Conservation (phyloP, 2,329 filamentous ascomycete genomes). For the Helotiales sp. region DNA sequence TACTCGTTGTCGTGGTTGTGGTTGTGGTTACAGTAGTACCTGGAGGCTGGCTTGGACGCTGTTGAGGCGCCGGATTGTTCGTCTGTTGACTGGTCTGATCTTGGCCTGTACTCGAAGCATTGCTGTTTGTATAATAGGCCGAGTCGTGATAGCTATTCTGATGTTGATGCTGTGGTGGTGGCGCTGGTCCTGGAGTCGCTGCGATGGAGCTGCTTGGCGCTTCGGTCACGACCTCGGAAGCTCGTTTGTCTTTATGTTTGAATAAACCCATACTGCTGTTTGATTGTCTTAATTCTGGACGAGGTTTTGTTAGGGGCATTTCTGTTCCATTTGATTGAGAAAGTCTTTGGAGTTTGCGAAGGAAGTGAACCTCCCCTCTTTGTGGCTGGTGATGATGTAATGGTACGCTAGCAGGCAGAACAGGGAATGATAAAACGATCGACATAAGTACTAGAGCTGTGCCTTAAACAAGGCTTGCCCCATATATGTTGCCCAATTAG, state of each 20-base stretch:
- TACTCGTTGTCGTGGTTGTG: slow-evolving; percentile 30
- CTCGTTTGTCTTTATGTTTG: slow-evolving; percentile 24
- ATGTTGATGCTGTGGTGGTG: slow-evolving; percentile 12
- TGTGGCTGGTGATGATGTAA: slow-evolving; percentile 11
- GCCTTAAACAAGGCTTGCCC: too few species aligned
- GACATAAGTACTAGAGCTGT: too few species aligned
- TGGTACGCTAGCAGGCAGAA: background rate
- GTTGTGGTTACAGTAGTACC: slow-evolving; percentile 29
- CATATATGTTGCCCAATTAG: too few species aligned
- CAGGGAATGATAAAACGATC: too few species aligned
- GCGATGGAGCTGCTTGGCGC: slow-evolving; percentile 1
- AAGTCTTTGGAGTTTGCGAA: background rate
- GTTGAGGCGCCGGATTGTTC: slow-evolving; percentile 12
- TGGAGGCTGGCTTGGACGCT: slow-evolving; percentile 15
- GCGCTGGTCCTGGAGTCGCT: background rate
- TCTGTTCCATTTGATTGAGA: background rate
- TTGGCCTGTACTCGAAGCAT: slow-evolving; percentile 19
- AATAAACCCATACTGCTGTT: slow-evolving; percentile 23
- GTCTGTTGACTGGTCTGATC: slow-evolving; percentile 13
- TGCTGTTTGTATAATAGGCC: slow-evolving; percentile 25
- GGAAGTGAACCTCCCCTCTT: background rate
- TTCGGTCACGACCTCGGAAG: slow-evolving; percentile 11
- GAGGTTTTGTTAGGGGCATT: background rate
- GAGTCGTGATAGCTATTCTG: slow-evolving; percentile 27
- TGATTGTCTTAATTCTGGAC: background rate